Conservation (phyloP, 257 asterid genomes). For the Nyctanthes arbortristis region DNA sequence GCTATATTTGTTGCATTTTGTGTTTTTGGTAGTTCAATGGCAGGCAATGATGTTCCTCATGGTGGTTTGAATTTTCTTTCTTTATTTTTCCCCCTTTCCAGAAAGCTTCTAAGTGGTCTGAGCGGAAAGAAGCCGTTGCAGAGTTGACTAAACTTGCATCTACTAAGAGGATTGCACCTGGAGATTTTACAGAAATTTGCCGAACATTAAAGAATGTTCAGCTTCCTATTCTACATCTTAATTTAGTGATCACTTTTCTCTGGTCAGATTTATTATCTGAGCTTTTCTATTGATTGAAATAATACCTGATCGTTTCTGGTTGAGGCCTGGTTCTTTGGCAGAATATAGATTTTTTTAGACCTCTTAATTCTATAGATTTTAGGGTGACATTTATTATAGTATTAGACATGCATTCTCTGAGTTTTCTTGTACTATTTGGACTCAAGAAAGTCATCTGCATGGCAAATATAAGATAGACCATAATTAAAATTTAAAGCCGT, state of each 20-base stretch:
- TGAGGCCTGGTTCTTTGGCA: neutral
- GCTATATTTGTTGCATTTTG: constrained; percentile 6
- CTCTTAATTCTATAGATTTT: neutral
- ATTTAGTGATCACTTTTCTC: neutral
- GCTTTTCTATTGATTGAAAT: constrained; percentile 2
- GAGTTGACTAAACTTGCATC: constrained; percentile 97
- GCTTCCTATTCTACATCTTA: constrained; percentile 1
- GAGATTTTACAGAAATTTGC: constrained; percentile 94
- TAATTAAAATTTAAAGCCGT: no score
- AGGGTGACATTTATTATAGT: neutral
- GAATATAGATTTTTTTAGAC: neutral
- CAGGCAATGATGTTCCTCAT: constrained; percentile 4
- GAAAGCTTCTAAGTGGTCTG: constrained; percentile 99
- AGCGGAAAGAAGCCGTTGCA: constrained; percentile 96
- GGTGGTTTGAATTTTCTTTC: constrained; percentile 25
- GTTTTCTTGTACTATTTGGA: neutral
- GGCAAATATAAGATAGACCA: neutral
- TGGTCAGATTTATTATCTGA: neutral
- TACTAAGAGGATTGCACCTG: constrained; percentile 91
- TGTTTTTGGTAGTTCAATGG: constrained; percentile 11
- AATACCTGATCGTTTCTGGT: neutral
- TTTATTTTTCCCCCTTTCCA: constrained; percentile 42
- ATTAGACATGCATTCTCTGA: neutral
- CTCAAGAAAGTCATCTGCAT: neutral
- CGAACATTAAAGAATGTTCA: constrained; percentile 90